Percentiles rank a stretch among this genome's conserved stretches.
Evolutionary conservation across 2,329 filamentous ascomycete species (phyloP).

Genomic region (Colletotrichum cereale): DNA sequence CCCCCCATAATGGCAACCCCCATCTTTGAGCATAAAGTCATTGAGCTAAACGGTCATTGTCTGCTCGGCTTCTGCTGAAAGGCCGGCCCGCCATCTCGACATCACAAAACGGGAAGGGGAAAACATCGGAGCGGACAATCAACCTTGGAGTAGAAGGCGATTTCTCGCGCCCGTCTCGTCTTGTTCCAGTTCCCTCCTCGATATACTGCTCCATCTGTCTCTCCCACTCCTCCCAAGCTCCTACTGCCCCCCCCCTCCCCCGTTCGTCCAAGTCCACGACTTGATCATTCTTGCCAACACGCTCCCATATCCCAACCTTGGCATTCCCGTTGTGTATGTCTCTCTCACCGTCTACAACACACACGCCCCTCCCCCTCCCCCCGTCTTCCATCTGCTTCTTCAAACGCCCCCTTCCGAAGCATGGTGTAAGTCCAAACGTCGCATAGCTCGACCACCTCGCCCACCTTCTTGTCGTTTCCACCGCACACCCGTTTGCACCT

Average conservation of each 20-base stretch:
- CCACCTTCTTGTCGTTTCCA: constrained; percentile 31
- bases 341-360: constrained; percentile 35
- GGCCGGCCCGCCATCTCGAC: constrained; percentile 21
- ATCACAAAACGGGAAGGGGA: constrained; percentile 32
- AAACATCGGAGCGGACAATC: constrained; percentile 34
- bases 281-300: constrained; percentile 4
- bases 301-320: constrained; percentile 14
- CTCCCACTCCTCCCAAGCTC: constrained; percentile 15
- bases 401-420: constrained; percentile 32
- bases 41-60: constrained; percentile 43
- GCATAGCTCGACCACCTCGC: constrained; percentile 29
- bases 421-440: constrained; percentile 41
- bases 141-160: constrained; percentile 16
- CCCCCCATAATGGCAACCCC: constrained; percentile 37
- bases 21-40: constrained; percentile 42
- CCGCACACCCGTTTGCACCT: constrained; percentile 38
- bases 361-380: constrained; percentile 11
- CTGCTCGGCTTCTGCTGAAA: constrained; percentile 31
- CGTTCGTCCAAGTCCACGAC: constrained; percentile 24
- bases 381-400: constrained; percentile 17
- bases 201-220: constrained; percentile 30
- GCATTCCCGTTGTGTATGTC: constrained; percentile 29
- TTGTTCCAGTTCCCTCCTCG: constrained; percentile 24
- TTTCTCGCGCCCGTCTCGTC: constrained; percentile 26
- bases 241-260: constrained; percentile 9